A percentile compares a stretch with the other conserved stretches of the same genome.
phyloP scores from a whole-genome alignment of 2,329 filamentous ascomycete species.

The Venturia effusa region DNA sequence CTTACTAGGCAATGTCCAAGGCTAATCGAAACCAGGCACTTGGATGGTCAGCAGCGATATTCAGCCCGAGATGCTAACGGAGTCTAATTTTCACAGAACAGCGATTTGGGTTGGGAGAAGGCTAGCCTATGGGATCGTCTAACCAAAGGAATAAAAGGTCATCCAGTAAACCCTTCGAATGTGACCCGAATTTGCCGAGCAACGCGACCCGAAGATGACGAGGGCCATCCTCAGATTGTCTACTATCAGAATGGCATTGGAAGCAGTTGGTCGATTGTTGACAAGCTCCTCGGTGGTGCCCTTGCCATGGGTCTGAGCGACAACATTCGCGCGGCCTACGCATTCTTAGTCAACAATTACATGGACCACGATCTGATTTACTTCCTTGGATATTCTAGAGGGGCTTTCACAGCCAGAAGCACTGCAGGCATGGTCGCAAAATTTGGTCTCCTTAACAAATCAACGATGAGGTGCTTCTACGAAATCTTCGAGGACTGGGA shows the following conservation, averaged over 20 bases:
- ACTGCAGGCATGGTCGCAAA: slow-evolving; percentile 17
- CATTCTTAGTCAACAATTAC: slow-evolving; percentile 53
- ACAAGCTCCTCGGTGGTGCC: slow-evolving; percentile 15
- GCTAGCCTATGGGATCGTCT: not conserved
- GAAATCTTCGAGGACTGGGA: slow-evolving; percentile 15
- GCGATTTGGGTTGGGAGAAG: slow-evolving; percentile 8
- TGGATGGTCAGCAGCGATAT: not conserved
- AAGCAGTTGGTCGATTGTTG: slow-evolving; percentile 15
- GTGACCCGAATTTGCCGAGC: slow-evolving; percentile 28
- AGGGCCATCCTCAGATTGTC: slow-evolving; percentile 25
- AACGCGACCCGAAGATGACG: slow-evolving; percentile 21
- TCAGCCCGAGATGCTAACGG: not conserved
- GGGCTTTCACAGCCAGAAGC: slow-evolving; percentile 29
- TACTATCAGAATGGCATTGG: slow-evolving; percentile 33
- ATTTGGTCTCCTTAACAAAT: slow-evolving; percentile 17
- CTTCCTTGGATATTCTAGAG: slow-evolving; percentile 34
- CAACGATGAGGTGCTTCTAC: slow-evolving; percentile 15
- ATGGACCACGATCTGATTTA: slow-evolving; percentile 42
- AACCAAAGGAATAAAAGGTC: slow-evolving; percentile 1
- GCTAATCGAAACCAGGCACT: not conserved
- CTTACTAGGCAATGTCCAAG: not conserved
- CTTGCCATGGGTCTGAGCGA: slow-evolving; percentile 22
- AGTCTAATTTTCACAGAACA: not conserved
- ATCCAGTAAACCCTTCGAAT: slow-evolving; percentile 24
- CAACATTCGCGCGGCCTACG: slow-evolving; percentile 51